Percentiles rank a stretch among this genome's conserved stretches.
Evolutionary conservation across 345 rosid genomes (phyloP).

Genomic region (Clarkia xantiana): DNA sequence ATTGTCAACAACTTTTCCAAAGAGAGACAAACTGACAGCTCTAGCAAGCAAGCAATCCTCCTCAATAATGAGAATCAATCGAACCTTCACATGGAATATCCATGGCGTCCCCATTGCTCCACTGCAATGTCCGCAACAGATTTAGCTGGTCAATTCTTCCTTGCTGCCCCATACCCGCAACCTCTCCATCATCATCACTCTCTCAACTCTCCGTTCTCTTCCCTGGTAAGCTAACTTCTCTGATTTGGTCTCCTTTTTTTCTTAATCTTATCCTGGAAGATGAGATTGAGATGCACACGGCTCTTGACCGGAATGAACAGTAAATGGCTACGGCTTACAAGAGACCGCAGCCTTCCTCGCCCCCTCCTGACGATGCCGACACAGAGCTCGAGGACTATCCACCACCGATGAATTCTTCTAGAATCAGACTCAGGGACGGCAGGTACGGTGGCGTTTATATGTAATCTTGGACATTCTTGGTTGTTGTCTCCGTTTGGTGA

Average conservation of each 20-base stretch:
- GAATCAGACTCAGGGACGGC: conserved; percentile 65
- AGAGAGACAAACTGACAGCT: background rate
- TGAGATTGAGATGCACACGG: too few species aligned
- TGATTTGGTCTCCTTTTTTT: too few species aligned
- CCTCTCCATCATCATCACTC: too few species aligned
- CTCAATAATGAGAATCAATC: background rate
- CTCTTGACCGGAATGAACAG: conserved; percentile 19
- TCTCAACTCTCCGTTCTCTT: too few species aligned
- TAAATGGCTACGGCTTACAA: conserved; percentile 17
- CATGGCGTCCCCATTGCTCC: background rate
- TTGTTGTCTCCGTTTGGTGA: too few species aligned
- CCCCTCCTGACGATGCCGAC: conserved; percentile 6
- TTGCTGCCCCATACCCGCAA: too few species aligned
- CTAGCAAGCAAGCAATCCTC: background rate
- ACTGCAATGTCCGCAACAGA: background rate
- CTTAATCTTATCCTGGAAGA: too few species aligned
- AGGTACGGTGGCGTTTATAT: conserved; percentile 14
- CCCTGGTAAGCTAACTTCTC: too few species aligned
- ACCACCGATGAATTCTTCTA: conserved; percentile 15
- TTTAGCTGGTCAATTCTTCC: conserved; percentile 10
- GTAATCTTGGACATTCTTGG: too few species aligned
- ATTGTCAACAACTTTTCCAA: background rate
- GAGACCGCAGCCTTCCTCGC: conserved; percentile 7
- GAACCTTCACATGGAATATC: conserved; percentile 5
- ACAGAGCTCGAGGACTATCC: conserved; percentile 15